These are phyloP conservation scores for Hysterium pulicare DNA, from an alignment of 2,329 filamentous ascomycete genomes.

Conservation along the genomic window DNA sequence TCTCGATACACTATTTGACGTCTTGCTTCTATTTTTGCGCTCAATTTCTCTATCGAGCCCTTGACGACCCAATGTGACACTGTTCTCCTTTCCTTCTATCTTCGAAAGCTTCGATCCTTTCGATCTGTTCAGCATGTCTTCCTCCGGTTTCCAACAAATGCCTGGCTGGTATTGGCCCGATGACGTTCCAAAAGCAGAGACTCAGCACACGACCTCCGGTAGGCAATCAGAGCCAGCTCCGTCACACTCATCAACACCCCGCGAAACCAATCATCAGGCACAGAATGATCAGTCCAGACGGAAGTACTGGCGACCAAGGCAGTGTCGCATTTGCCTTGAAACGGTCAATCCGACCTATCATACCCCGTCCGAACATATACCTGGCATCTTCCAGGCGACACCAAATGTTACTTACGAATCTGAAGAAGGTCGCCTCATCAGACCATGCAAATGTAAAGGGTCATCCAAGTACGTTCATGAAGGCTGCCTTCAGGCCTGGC, in stretches of 20 bases:
- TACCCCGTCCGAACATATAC: slow-evolving; percentile 51
- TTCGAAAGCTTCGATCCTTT: no score
- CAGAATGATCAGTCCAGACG: slow-evolving; percentile 19
- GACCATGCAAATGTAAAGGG: slow-evolving; percentile 91
- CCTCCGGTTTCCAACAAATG: slow-evolving; percentile 36
- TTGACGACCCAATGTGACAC: neutral
- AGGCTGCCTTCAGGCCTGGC: slow-evolving; percentile 80
- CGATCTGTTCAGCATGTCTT: slow-evolving; percentile 42
- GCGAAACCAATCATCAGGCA: slow-evolving; percentile 11
- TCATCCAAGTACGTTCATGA: slow-evolving; percentile 93
- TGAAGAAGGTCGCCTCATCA: slow-evolving; percentile 72
- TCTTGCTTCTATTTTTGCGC: no score
- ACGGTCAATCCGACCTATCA: slow-evolving; percentile 60
- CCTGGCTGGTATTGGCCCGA: slow-evolving; percentile 49
- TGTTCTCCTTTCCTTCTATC: no score
- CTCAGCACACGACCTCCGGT: neutral
- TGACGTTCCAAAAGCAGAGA: slow-evolving; percentile 36
- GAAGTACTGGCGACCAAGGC: slow-evolving; percentile 64
- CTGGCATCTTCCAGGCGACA: slow-evolving; percentile 54
- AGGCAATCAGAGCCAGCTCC: neutral
- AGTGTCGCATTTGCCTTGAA: slow-evolving; percentile 89
- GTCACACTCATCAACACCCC: slow-evolving; percentile 13
- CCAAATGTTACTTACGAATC: slow-evolving; percentile 68
- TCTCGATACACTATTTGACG: no score
- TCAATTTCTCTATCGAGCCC: no score